Evolutionary conservation across 2,329 filamentous ascomycete genomes (phyloP).

Genomic region (Colletotrichum paranaense): DNA sequence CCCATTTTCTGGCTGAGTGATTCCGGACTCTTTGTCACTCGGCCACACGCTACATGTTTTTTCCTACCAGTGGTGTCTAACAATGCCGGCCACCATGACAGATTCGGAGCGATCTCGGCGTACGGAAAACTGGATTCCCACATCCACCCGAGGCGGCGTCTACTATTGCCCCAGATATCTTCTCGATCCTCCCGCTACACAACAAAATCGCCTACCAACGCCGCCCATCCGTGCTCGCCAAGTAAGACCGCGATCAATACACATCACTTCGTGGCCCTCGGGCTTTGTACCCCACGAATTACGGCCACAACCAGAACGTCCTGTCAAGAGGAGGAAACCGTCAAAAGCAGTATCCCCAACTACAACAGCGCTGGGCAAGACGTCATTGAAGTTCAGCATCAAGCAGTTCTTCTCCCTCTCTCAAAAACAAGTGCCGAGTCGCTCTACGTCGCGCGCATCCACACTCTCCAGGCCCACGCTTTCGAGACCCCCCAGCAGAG

Average conservation of each 20-base stretch:
- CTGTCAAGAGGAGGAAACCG: slow-evolving; percentile 45
- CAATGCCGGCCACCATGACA: slow-evolving; percentile 35
- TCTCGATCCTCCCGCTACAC: slow-evolving; percentile 31
- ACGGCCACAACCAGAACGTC: slow-evolving; percentile 49
- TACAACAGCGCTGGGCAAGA: slow-evolving; percentile 33
- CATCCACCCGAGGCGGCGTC: slow-evolving; percentile 40
- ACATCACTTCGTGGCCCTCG: slow-evolving; percentile 54
- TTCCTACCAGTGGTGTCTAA: slow-evolving; percentile 28
- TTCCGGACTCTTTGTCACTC: slow-evolving; percentile 24
- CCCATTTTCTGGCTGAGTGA: slow-evolving; percentile 10
- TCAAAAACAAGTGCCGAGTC: slow-evolving; percentile 27
- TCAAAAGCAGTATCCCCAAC: slow-evolving; percentile 25
- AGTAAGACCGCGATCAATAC: slow-evolving; percentile 53
- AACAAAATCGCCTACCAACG: slow-evolving; percentile 42
- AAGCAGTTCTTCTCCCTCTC: slow-evolving; percentile 33
- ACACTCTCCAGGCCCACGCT: slow-evolving; percentile 19
- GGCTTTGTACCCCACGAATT: slow-evolving; percentile 59
- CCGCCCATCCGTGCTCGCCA: slow-evolving; percentile 53
- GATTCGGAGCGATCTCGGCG: slow-evolving; percentile 34
- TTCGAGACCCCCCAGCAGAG: slow-evolving; percentile 26
- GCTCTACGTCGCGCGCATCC: slow-evolving; percentile 27
- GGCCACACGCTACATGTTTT: slow-evolving; percentile 23
- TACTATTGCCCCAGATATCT: slow-evolving; percentile 42
- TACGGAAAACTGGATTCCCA: slow-evolving; percentile 36
- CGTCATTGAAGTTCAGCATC: slow-evolving; percentile 30